phyloP scores from a whole-genome alignment of 2,329 filamentous ascomycete species.

The Arthrobotrys megalospora region DNA sequence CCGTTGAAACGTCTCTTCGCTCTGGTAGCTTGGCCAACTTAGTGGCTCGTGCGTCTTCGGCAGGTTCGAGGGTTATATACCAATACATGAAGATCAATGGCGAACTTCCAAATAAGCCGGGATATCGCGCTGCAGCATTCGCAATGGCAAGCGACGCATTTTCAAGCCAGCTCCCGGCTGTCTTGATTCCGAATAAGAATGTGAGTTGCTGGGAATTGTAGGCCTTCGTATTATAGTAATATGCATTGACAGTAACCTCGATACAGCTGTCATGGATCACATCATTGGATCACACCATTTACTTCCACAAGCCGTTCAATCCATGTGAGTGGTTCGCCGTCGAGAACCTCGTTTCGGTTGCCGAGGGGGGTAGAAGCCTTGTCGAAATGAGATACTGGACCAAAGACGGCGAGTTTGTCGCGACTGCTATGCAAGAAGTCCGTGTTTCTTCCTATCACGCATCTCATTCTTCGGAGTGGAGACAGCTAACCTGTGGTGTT shows the following conservation, averaged over 20 bases:
- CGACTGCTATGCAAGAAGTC: conserved; percentile 50
- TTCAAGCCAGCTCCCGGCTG: conserved; percentile 50
- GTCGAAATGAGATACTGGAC: conserved; percentile 56
- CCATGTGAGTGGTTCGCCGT: conserved; percentile 52
- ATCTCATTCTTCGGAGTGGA: background rate
- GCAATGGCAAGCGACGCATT: conserved; percentile 52
- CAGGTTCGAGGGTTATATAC: conserved; percentile 10
- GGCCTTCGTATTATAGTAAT: background rate
- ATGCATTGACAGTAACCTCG: background rate
- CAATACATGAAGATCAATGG: conserved; percentile 47
- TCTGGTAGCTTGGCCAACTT: conserved; percentile 16
- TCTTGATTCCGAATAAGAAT: conserved; percentile 42
- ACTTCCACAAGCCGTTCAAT: conserved; percentile 54
- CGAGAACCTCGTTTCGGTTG: conserved; percentile 38
- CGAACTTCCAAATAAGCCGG: conserved; percentile 15
- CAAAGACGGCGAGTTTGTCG: conserved; percentile 36
- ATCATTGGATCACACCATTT: conserved; percentile 42
- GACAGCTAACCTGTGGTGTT: background rate
- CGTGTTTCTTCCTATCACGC: background rate
- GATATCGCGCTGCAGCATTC: conserved; percentile 46
- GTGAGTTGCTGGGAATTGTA: conserved; percentile 6
- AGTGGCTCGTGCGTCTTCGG: background rate
- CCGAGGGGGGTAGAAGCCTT: conserved; percentile 39
- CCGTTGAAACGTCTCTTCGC: conserved; percentile 5
- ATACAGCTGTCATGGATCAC: conserved; percentile 46